Base-by-base conservation (phyloP, 331 rosid genomes). In the Stylosanthes scabra region DNA sequence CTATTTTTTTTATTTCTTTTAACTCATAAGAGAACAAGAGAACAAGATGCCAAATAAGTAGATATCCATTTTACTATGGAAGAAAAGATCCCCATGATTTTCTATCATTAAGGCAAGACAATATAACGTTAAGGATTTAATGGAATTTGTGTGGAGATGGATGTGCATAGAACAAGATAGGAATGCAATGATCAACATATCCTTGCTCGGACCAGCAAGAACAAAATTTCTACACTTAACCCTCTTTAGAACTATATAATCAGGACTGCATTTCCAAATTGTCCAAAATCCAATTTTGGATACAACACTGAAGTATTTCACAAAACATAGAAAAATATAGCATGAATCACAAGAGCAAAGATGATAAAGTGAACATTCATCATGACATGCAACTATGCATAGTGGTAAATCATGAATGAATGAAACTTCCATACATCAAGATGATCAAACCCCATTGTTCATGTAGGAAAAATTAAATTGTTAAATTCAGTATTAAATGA, bases 221-320 rank as follows among this genome's bases (percentile, higher is more conserved):
- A 68, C 56, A 34, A 14, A 63, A 63, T 31, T 63, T 61, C 56
- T 69, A 29, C 11, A 20, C 27, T 50, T 20, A 42, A 49, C 27
- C 16, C 41, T 46, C 68, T 28, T 47, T 28, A 37, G 39, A 64
- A 74, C 68, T 63, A 39, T 27, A 74, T 51, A 37, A 25, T 28
- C 39, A 51, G 45, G 42, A 75, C 3, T 64, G 25, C 47, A 46
- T 13, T 50, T 16, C 63, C 68, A 64, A 82, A 37, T 52, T 31
- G 52, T 69, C 71, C 44, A 74, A 78, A 63, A 63, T 37, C 59
- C 59, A 70, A 70, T 71, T 69, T 63, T 69, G 70, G 55, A 44
- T 44, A 11, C 47, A 41, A 2, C 34, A 2, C 34, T 2, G 34
- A 29, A 29, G 34, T 29, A 29, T 29, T 29, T 29, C 34, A 29